Evolutionary conservation across 345 rosid species (phyloP), one percentile per base, ranked within the genome.

Genomic region (Brassica incana): DNA sequence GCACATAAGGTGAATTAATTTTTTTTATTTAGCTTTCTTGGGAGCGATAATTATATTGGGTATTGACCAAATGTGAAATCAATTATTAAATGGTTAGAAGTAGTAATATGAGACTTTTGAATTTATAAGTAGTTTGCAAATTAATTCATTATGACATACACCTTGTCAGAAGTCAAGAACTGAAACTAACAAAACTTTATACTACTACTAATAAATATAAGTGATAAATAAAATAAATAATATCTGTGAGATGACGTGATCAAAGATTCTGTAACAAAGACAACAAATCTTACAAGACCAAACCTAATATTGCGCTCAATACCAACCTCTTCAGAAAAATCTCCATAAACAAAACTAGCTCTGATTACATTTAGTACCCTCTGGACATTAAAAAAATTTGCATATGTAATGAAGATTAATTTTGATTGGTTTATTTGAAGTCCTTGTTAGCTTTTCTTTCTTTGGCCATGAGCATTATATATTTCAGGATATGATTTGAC

Each of bases 241-340:
- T 84, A 87, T 82, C 87, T 79, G 79, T 40, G 81, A 74, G 82
- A 81, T 91, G 97, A 90, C 89, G 91, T 85, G 85, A 87, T 90
- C 86, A 87, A 85, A 88, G 91, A 90, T 93, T 88, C 89, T 83
- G 63, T 78, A 84, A 72, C 81, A 63, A 80, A 83, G 82, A 84
- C 83, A 81, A 82, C 74, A 72, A 66, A 76, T 81, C 80, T 81
- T 65, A 59, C 32, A 58, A 76, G 14, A 61, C 69, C 71, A 81
- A 74, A 81, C 80, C 83, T 78, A 74, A 79, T 81, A 76, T 82
- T 76, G 64, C 68, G 73, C 79, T 83, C 80, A 77, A 73, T 63
- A 62, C 77, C 74, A 85, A 84, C 73, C 81, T 85, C 88, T 25
- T n/a, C 40, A 8, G 4, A 20, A 14, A 15, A 43, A 6, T 35